Percentiles rank a stretch among this genome's conserved stretches.
phyloP scores from a whole-genome alignment of 345 rosid genomes.

The Eutrema heterophyllum region DNA sequence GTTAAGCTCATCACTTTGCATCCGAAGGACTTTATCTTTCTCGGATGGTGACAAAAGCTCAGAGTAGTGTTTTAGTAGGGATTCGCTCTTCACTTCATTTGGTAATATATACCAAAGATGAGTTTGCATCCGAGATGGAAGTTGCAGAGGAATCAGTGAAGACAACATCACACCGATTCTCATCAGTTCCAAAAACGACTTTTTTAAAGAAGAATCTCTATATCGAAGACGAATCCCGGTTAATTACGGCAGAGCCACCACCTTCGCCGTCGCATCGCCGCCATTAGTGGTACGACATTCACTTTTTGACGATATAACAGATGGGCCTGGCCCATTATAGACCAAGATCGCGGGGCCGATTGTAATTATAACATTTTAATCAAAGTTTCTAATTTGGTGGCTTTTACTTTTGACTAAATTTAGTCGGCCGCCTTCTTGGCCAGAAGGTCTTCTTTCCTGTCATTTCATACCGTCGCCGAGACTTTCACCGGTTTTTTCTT shows the following conservation, averaged over 20 bases:
- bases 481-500: not conserved
- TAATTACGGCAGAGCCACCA: not conserved
- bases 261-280: not conserved
- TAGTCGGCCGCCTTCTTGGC: conserved; percentile 2
- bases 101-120: conserved; percentile 74
- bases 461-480: not conserved
- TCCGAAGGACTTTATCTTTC: conserved; percentile 40
- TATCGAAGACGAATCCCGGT: not conserved
- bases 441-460: not conserved
- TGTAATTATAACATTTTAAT: too few relatives aligned
- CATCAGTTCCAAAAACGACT: not conserved
- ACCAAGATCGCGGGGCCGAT: not conserved
- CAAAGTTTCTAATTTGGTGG: not conserved
- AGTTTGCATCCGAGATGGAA: conserved; percentile 59
- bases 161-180: conserved; percentile 14
- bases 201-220: not conserved
- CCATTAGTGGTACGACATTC: not conserved
- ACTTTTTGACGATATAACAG: not conserved
- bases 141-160: conserved; percentile 38
- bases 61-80: conserved; percentile 49
- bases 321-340: conserved; percentile 15
- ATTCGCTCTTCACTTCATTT: conserved; percentile 51
- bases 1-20: conserved; percentile 46
- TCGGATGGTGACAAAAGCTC: conserved; percentile 65
- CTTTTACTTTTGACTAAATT: conserved; percentile 5